Conservation (phyloP, 1,284 basidiomycete genomes). For the Trametes polyzona region DNA sequence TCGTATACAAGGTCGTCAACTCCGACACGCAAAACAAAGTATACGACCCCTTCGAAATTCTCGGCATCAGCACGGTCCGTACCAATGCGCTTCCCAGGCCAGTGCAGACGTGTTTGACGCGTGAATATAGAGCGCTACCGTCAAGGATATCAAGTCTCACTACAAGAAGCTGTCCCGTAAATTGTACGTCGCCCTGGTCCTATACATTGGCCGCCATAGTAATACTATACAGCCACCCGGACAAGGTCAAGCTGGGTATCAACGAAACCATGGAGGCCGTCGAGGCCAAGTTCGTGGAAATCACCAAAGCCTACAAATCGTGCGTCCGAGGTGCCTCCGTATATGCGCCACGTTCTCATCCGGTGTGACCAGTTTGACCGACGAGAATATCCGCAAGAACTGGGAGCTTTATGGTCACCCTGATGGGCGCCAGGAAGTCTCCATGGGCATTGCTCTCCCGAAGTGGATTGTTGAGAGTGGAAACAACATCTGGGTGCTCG, state of each 20-base stretch:
- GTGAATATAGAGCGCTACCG: constrained; percentile 56
- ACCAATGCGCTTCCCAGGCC: not conserved
- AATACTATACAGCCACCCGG: constrained; percentile 77
- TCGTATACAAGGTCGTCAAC: constrained; percentile 70
- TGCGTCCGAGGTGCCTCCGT: constrained; percentile 41
- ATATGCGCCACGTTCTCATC: not conserved
- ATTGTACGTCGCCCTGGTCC: constrained; percentile 62
- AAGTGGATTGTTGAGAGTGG: constrained; percentile 93
- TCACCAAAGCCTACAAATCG: constrained; percentile 99
- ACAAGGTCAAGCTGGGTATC: constrained; percentile 86
- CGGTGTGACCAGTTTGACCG: constrained; percentile 69
- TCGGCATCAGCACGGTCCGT: constrained; percentile 79
- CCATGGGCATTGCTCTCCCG: constrained; percentile 96
- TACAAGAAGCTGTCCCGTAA: constrained; percentile 93
- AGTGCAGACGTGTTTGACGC: not conserved
- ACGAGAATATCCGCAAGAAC: constrained; percentile 93
- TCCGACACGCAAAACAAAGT: constrained; percentile 67
- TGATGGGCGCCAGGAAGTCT: constrained; percentile 93
- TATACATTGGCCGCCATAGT: not conserved
- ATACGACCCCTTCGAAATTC: constrained; percentile 95
- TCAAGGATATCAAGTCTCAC: constrained; percentile 96
- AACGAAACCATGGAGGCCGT: constrained; percentile 93
- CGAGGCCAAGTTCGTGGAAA: constrained; percentile 86
- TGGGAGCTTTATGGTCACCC: constrained; percentile 93
- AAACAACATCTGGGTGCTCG: constrained; percentile 92